phyloP scores from a whole-genome alignment of 2,329 filamentous ascomycete genomes.

The Pleoardoris graminearum region DNA sequence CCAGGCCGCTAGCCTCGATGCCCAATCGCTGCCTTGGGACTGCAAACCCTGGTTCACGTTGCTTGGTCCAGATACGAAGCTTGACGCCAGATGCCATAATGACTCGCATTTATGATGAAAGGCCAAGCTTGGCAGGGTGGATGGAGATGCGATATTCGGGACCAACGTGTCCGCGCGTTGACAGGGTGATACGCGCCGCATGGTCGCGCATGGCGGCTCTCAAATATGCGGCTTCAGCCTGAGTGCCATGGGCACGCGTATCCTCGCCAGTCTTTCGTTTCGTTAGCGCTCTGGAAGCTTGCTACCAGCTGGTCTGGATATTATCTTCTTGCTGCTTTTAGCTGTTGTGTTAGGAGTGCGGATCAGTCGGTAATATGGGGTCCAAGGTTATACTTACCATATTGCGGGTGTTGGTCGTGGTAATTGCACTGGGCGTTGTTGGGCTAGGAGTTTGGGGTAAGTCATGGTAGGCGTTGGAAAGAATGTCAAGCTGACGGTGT shows the following conservation, averaged over 20 bases:
- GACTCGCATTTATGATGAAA: neutral
- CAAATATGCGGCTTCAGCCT: constrained; percentile 11
- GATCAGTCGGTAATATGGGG: constrained; percentile 22
- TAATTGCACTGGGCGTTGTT: constrained; percentile 25
- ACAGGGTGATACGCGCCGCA: neutral
- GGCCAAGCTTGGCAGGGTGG: neutral
- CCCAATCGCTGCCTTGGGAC: neutral
- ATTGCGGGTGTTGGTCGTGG: constrained; percentile 26
- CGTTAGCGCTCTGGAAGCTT: constrained; percentile 31
- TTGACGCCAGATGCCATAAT: neutral
- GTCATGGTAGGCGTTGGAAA: neutral
- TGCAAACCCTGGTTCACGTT: neutral
- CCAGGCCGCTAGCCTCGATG: neutral
- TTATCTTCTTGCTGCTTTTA: neutral
- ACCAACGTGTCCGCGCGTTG: neutral
- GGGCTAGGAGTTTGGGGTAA: constrained; percentile 33
- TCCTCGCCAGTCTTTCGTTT: constrained; percentile 13
- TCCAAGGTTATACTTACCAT: constrained; percentile 17
- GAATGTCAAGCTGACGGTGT: neutral
- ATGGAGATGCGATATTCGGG: neutral
- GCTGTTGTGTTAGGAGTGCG: neutral
- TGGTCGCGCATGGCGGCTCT: neutral
- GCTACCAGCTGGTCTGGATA: constrained; percentile 32
- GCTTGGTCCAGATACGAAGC: neutral
- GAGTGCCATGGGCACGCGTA: constrained; percentile 1